Evolutionary conservation across 2,329 filamentous ascomycete genomes (phyloP).

Genomic region (Colletotrichum tamarilloi): DNA sequence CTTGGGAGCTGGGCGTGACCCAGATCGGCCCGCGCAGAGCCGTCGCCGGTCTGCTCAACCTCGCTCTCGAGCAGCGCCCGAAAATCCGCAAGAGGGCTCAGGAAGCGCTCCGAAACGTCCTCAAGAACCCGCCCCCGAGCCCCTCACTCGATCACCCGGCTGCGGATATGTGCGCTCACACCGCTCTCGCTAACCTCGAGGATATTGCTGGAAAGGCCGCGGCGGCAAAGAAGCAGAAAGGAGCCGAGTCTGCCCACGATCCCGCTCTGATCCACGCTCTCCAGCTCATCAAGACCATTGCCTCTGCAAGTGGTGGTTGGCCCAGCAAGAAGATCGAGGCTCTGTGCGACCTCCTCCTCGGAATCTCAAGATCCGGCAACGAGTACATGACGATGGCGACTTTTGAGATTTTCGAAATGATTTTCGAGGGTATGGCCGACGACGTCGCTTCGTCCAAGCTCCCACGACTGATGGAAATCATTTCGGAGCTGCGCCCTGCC

Average conservation of each 20-base stretch:
- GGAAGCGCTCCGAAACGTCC: slow-evolving; percentile 85
- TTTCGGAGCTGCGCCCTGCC: slow-evolving; percentile 89
- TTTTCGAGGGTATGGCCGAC: slow-evolving; percentile 92
- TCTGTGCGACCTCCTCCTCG: slow-evolving; percentile 87
- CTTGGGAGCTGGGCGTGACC: slow-evolving; percentile 87
- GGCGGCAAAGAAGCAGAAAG: slow-evolving; percentile 72
- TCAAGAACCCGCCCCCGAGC: slow-evolving; percentile 88
- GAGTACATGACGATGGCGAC: slow-evolving; percentile 97
- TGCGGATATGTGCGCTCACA: slow-evolving; percentile 95
- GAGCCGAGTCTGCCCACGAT: slow-evolving; percentile 72
- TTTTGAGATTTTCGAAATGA: slow-evolving; percentile 97
- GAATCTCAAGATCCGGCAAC: slow-evolving; percentile 89
- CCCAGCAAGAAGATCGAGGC: slow-evolving; percentile 95
- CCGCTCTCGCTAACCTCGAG: slow-evolving; percentile 82
- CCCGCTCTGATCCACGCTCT: slow-evolving; percentile 90
- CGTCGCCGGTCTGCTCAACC: slow-evolving; percentile 84
- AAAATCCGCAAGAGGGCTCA: slow-evolving; percentile 96
- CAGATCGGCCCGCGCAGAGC: slow-evolving; percentile 89
- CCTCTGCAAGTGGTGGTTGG: slow-evolving; percentile 90
- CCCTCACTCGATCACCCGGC: slow-evolving; percentile 95
- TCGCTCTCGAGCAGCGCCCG: slow-evolving; percentile 87
- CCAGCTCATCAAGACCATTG: slow-evolving; percentile 91
- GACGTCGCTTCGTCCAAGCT: slow-evolving; percentile 91
- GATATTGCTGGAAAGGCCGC: slow-evolving; percentile 75
- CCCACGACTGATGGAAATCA: slow-evolving; percentile 88